Evolutionary conservation across 805 yeast species (phyloP).

Genomic region (Sugiyamaella lignohabitans): DNA sequence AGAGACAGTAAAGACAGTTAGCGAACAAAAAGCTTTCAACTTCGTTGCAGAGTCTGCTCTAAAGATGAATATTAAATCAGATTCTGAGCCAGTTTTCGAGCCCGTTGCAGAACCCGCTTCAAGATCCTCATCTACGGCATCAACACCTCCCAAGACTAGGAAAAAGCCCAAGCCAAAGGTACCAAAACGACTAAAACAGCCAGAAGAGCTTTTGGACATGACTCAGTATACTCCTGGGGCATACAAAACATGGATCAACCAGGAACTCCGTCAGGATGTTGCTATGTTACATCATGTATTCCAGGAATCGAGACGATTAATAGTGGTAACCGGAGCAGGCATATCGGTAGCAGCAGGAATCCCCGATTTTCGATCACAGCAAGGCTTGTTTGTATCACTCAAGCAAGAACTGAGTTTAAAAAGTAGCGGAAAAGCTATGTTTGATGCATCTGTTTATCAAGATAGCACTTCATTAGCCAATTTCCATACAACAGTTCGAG

Average conservation of each 20-base stretch:
- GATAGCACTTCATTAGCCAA: constrained; percentile 50
- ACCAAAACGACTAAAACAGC: constrained; percentile 10
- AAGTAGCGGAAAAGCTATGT: constrained; percentile 59
- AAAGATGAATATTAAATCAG: too few species aligned
- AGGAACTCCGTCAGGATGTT: constrained; percentile 24
- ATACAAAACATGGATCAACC: constrained; percentile 6
- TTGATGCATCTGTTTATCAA: constrained; percentile 73
- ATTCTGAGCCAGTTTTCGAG: too few species aligned
- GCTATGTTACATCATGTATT: constrained; percentile 48
- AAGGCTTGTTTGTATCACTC: constrained; percentile 63
- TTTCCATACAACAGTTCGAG: constrained; percentile 70
- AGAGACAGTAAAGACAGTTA: too few species aligned
- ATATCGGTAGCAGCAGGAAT: constrained; percentile 87
- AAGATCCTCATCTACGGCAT: not conserved
- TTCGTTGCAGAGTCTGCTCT: too few species aligned
- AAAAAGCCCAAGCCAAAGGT: constrained; percentile 13
- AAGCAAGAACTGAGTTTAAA: constrained; percentile 33
- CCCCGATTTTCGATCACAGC: constrained; percentile 70
- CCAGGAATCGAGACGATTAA: constrained; percentile 48
- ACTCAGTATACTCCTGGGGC: constrained; percentile 1
- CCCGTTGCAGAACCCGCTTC: not conserved
- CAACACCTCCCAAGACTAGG: not conserved
- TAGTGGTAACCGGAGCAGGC: constrained; percentile 84
- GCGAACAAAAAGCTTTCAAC: too few species aligned
- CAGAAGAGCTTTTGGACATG: constrained; percentile 12